Conservation (phyloP, 208 protist genomes). For the Trypanosoma lewisi region DNA sequence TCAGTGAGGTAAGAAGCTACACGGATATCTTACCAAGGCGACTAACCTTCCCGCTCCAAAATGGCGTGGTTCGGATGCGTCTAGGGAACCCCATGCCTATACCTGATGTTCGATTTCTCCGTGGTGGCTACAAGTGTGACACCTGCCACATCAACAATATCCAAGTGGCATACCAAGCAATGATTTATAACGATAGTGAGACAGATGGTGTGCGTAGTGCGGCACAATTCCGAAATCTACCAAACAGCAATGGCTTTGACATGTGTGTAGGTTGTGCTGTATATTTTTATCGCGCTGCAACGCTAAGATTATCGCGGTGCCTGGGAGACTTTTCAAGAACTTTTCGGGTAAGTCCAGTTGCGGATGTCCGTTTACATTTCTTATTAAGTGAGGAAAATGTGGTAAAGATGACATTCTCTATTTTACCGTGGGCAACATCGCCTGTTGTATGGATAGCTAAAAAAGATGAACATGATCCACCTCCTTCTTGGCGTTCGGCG, state of each 20-base stretch:
- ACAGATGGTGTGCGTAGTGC: constrained; percentile 36
- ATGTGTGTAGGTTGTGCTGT: constrained; percentile 66
- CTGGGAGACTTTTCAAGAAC: constrained; percentile 22
- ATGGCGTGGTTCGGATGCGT: constrained; percentile 42
- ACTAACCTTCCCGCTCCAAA: constrained; percentile 45
- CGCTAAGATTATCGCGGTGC: constrained; percentile 17
- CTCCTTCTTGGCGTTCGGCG: constrained; percentile 17
- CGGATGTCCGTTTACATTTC: constrained; percentile 31
- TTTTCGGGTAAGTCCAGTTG: constrained; percentile 34
- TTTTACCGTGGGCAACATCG: constrained; percentile 49
- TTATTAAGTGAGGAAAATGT: constrained; percentile 20
- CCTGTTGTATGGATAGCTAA: constrained; percentile 54
- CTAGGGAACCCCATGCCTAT: constrained; percentile 55
- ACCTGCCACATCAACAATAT: constrained; percentile 46
- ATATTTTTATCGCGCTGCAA: constrained; percentile 44
- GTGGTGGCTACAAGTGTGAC: constrained; percentile 44
- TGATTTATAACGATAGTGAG: constrained; percentile 50
- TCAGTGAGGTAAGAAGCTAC: constrained; percentile 25
- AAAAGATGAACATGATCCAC: constrained; percentile 3
- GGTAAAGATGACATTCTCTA: constrained; percentile 23
- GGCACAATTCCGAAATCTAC: constrained; percentile 30
- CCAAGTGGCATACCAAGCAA: constrained; percentile 46
- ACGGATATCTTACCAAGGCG: constrained; percentile 30
- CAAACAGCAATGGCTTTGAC: constrained; percentile 49
- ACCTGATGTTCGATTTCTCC: constrained; percentile 33